Percentiles rank a stretch among this genome's conserved stretches.
These are phyloP conservation scores for Pythium diclinum DNA, from an alignment of 352 stramenopile genomes.

Conservation along the genomic window DNA sequence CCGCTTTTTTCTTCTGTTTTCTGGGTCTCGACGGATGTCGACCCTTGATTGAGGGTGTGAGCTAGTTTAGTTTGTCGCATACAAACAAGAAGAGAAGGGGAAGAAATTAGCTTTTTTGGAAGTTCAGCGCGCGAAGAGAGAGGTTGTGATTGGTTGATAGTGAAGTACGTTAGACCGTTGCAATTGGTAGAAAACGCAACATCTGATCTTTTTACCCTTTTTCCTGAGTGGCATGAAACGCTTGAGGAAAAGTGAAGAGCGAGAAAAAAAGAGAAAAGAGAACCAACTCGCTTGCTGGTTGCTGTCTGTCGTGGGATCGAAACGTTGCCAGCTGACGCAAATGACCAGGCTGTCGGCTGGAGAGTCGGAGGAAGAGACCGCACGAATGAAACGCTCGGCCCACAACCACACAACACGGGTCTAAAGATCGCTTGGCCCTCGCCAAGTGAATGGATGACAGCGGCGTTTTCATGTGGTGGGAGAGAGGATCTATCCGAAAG, in stretches of 20 bases:
- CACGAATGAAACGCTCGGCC: conserved; percentile 23
- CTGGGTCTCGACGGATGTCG: background rate
- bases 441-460: no score
- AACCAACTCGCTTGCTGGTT: background rate
- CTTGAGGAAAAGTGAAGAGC: conserved; percentile 11
- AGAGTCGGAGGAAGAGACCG: background rate
- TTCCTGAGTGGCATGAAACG: conserved; percentile 13
- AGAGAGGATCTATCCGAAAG: background rate
- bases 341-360: background rate
- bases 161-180: background rate
- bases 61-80: background rate
- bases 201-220: conserved; percentile 12
- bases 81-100: background rate
- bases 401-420: conserved; percentile 7
- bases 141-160: conserved; percentile 6
- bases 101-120: conserved; percentile 10
- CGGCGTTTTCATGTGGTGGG: no score
- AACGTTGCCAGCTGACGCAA: background rate
- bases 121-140: conserved; percentile 2
- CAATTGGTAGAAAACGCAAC: conserved; percentile 8
- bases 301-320: conserved; percentile 12
- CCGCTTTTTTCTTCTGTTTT: conserved; percentile 12
- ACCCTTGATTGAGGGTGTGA: background rate
- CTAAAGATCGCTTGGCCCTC: conserved; percentile 1
- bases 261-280: conserved; percentile 8